Conservation (phyloP, 768 basidiomycete species). For the Russula emetica region DNA sequence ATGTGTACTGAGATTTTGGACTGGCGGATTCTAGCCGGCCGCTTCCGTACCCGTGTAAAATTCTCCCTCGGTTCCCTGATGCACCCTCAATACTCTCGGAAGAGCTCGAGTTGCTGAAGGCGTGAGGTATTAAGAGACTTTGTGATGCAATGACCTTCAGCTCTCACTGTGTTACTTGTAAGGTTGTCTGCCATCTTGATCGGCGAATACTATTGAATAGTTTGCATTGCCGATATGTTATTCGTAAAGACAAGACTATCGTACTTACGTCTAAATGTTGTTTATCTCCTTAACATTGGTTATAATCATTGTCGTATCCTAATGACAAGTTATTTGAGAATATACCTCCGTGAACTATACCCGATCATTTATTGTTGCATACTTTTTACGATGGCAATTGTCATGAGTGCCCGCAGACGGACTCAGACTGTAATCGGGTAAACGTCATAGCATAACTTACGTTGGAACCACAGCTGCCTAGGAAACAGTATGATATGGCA, state of each 20-base stretch:
- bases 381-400: not conserved
- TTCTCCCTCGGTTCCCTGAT: conserved; percentile 16
- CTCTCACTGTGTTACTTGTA: not conserved
- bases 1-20: not conserved
- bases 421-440: not conserved
- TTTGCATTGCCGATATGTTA: not conserved
- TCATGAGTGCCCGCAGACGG: not conserved
- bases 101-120: conserved; percentile 9
- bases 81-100: conserved; percentile 6
- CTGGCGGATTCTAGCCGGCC: conserved; percentile 1
- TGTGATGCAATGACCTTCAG: too few relatives aligned
- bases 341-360: not conserved
- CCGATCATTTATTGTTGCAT: not conserved
- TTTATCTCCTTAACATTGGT: too few relatives aligned
- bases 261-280: too few relatives aligned
- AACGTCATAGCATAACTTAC: not conserved
- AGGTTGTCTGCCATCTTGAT: not conserved
- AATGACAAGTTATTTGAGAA: not conserved
- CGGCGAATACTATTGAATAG: not conserved
- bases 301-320: too few relatives aligned
- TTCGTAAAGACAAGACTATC: too few relatives aligned
- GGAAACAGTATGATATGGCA: not conserved
- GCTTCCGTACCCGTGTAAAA: not conserved
- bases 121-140: not conserved
- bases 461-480: not conserved